These are phyloP conservation scores for Cystobasidium ongulense DNA, from an alignment of 768 basidiomycete species.

Conservation along the genomic window DNA sequence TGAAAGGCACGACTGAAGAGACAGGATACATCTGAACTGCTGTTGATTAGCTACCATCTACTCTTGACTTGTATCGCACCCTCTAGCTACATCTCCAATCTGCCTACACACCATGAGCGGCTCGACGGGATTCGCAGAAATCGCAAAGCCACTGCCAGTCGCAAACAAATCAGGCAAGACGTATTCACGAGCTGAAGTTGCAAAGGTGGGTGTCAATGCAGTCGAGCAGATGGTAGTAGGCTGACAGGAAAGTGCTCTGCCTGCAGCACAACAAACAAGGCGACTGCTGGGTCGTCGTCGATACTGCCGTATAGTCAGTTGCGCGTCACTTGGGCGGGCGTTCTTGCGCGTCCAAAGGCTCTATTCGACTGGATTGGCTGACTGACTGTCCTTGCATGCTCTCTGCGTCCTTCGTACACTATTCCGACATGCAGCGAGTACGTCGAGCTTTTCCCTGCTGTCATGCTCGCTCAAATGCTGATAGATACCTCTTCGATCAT, in stretches of 20 bases:
- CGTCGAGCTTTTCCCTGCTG: not conserved
- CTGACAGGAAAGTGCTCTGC: slow-evolving; percentile 59
- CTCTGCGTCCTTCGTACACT: not conserved
- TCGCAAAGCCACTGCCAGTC: slow-evolving; percentile 15
- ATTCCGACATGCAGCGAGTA: not conserved
- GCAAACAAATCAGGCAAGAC: slow-evolving; percentile 44
- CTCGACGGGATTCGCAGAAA: slow-evolving; percentile 20
- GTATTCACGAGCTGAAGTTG: slow-evolving; percentile 63
- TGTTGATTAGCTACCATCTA: no score
- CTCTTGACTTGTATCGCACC: no score
- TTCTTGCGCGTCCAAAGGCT: no score
- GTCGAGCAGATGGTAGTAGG: slow-evolving; percentile 78
- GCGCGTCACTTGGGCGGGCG: not conserved
- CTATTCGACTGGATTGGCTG: no score
- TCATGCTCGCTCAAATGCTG: not conserved
- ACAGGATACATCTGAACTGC: no score
- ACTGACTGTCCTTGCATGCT: not conserved
- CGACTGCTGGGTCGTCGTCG: slow-evolving; percentile 79
- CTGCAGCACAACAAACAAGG: slow-evolving; percentile 68
- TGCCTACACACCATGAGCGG: not conserved
- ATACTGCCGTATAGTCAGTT: slow-evolving; percentile 64
- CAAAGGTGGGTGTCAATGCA: slow-evolving; percentile 51
- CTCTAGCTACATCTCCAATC: no score
- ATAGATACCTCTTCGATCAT: not conserved
- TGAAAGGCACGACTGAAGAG: no score